Base-by-base conservation (phyloP, 768 basidiomycete species). In the Porpolomopsis calyptriformis region DNA sequence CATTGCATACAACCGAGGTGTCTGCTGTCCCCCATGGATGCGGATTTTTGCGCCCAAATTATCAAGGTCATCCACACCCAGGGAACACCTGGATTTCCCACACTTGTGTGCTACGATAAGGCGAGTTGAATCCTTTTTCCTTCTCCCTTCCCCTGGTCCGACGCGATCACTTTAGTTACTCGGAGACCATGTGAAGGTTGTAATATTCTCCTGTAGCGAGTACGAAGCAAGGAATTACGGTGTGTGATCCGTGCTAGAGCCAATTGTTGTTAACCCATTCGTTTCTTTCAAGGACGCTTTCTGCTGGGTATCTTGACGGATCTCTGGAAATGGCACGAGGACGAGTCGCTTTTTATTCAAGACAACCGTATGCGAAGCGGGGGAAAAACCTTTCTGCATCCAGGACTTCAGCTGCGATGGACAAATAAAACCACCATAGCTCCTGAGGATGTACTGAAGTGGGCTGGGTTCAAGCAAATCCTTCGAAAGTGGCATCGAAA, bases 191-290 rank as follows among this genome's bases (percentile, higher is more conserved):
- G 73, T 96, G 42, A 82, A 86, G 43, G 80, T 82, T 4, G 74
- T 92, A 9, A 69, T 97, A 19, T 96, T 92, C 61, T 85, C 89
- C 1, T 93, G 91, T 57, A 96, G 93, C 52, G 94, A 94, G 65
- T 89, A 89, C 54, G 93, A 99, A 64, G 92, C 91, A 10, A 78
- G 85, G 42, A 98, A 97, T 62, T 92, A 91, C 55, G 92, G 93
- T 87, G 56, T 25, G 70, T 60, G 33, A 25, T 43, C 18, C 44
- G 24, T 44, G 29, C 42, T 45, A 40, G 1, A 31, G 7, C 29
- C 29, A 31, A 7, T 11, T 45, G 25, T 11, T 23, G 26, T 31
- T 6, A 45, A 11, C 50, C 51, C 16, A 49, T 23, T 19, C 29
- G 20, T 7, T 10, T 49, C 26, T 34, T 9, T 40, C 16, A 52